These are phyloP conservation scores for Astragalus glycyphyllos DNA, from an alignment of 306 rosid genomes.

Conservation along the genomic window DNA sequence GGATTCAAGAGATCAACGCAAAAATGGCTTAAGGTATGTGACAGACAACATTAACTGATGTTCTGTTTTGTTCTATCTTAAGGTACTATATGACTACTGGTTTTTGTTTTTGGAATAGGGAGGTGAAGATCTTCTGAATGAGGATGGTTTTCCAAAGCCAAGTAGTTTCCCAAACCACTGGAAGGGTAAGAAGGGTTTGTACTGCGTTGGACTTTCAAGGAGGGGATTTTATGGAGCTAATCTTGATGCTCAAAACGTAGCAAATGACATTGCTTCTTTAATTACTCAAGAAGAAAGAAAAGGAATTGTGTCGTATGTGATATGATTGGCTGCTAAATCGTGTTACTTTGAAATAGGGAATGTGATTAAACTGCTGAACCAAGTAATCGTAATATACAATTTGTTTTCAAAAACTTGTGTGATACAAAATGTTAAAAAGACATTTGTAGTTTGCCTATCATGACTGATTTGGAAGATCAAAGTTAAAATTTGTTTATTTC, in stretches of 20 bases:
- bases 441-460: too few relatives aligned
- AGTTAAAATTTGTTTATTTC: too few relatives aligned
- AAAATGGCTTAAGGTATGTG: slow-evolving; percentile 70
- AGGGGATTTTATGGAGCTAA: slow-evolving; percentile 68
- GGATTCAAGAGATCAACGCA: slow-evolving; percentile 73
- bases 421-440: too few relatives aligned
- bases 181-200: slow-evolving; percentile 70
- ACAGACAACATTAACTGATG: neutral
- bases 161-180: slow-evolving; percentile 56
- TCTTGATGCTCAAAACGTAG: slow-evolving; percentile 58
- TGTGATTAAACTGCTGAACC: neutral
- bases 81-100: too few relatives aligned
- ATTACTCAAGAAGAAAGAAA: neutral
- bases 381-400: neutral
- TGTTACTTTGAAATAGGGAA: neutral
- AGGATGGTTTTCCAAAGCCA: slow-evolving; percentile 63
- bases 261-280: slow-evolving; percentile 52
- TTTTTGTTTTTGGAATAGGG: slow-evolving; percentile 44
- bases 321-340: neutral
- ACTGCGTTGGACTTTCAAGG: slow-evolving; percentile 67
- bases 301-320: neutral
- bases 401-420: neutral
- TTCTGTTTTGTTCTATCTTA: neutral
- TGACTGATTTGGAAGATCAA: too few relatives aligned
- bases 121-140: slow-evolving; percentile 58